Conservation (phyloP, 164 flowering plant genomes). For the Stephania yunnanensis region DNA sequence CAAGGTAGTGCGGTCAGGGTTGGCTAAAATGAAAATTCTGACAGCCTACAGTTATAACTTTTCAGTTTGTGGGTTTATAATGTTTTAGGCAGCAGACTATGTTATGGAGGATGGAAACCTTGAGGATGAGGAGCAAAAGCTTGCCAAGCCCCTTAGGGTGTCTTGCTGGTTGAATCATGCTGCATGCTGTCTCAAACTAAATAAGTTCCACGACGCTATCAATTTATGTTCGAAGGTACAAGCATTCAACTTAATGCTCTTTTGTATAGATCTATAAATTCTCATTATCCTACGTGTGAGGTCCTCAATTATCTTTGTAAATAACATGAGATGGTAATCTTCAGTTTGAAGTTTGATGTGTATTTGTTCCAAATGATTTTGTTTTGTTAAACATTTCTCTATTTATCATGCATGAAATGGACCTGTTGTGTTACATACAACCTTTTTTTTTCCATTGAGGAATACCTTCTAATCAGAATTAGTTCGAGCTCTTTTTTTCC, state of each 20-base stretch:
- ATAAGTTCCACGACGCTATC: slow-evolving; percentile 44
- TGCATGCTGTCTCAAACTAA: slow-evolving; percentile 60
- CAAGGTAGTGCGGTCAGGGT: slow-evolving; percentile 32
- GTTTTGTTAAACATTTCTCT: too few species aligned
- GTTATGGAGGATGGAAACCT: slow-evolving; percentile 41
- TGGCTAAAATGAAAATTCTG: slow-evolving; percentile 4
- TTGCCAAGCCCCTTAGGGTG: slow-evolving; percentile 40
- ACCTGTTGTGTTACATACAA: too few species aligned
- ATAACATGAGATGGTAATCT: too few species aligned
- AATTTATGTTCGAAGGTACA: slow-evolving; percentile 66
- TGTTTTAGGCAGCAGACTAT: slow-evolving; percentile 48
- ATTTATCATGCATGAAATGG: too few species aligned
- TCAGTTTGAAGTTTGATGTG: too few species aligned
- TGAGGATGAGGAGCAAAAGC: slow-evolving; percentile 41
- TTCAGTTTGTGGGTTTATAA: slow-evolving; percentile 6
- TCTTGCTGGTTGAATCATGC: slow-evolving; percentile 73
- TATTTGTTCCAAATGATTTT: too few species aligned
- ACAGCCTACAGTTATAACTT: not conserved
- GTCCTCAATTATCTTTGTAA: not conserved
- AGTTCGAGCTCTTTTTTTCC: too few species aligned
- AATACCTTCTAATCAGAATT: too few species aligned
- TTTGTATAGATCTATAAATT: not conserved
- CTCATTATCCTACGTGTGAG: not conserved
- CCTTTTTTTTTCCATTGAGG: too few species aligned
- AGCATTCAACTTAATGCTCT: not conserved